Evolutionary conservation across 768 basidiomycete genomes (phyloP).

Genomic region (Boletus patriciae): DNA sequence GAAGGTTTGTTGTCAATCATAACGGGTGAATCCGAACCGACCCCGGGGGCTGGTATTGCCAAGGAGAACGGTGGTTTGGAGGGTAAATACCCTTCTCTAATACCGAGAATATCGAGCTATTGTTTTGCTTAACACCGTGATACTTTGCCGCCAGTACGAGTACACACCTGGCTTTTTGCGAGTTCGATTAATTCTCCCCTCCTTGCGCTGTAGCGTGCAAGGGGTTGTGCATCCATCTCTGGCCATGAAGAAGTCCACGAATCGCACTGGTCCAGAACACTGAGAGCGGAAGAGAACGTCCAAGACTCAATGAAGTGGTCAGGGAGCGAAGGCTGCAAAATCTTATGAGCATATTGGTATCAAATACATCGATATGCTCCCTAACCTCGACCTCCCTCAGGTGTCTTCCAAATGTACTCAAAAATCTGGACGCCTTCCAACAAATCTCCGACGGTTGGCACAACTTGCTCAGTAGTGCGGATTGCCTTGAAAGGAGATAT

Average conservation of each 20-base stretch:
- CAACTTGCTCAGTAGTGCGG: conserved; percentile 67
- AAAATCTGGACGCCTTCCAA: conserved; percentile 68
- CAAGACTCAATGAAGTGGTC: conserved; percentile 86
- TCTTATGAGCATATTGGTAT: conserved; percentile 19
- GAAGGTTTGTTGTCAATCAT: conserved; percentile 25
- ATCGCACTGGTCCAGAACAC: conserved; percentile 78
- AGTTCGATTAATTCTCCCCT: conserved; percentile 90
- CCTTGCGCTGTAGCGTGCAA: conserved; percentile 62
- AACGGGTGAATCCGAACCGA: conserved; percentile 14
- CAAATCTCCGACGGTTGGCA: conserved; percentile 70
- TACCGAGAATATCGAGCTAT: conserved; percentile 85
- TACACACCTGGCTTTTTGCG: conserved; percentile 77
- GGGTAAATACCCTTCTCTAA: conserved; percentile 72
- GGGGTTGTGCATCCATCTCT: conserved; percentile 46
- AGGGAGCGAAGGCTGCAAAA: conserved; percentile 49
- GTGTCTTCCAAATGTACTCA: conserved; percentile 72
- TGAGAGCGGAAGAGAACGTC: conserved; percentile 88
- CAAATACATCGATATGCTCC: neutral
- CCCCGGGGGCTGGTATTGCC: conserved; percentile 29
- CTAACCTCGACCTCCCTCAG: conserved; percentile 75
- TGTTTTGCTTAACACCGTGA: conserved; percentile 3
- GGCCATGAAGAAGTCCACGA: conserved; percentile 55
- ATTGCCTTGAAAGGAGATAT: conserved; percentile 88
- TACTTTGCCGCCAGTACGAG: neutral
- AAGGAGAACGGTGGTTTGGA: conserved; percentile 68